Percentiles rank a stretch among this genome's conserved stretches.
These are phyloP conservation scores for Skeletonema tropicum DNA, from an alignment of 108 stramenopile genomes.

Conservation along the genomic window DNA sequence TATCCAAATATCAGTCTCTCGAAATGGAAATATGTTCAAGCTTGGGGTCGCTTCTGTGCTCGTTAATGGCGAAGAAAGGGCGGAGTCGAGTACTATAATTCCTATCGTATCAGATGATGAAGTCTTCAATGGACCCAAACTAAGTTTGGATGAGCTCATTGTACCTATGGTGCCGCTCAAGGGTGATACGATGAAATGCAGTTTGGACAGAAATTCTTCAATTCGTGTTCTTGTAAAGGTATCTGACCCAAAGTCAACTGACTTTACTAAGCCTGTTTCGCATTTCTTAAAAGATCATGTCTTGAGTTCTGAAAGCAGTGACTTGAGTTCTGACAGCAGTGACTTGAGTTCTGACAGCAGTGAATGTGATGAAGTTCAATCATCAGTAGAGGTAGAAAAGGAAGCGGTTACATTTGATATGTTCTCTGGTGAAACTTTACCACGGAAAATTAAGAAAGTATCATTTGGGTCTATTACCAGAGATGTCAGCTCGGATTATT, in stretches of 20 bases:
- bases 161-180: slow-evolving; percentile 34
- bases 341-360: background rate
- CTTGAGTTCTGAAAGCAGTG: background rate
- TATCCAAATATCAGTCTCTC: slow-evolving; percentile 27
- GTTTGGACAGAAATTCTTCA: slow-evolving; percentile 13
- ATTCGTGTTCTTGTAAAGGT: slow-evolving; percentile 27
- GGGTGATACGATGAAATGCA: slow-evolving; percentile 36
- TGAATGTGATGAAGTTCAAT: background rate
- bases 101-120: slow-evolving; percentile 9
- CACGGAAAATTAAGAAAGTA: background rate
- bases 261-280: background rate
- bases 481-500: background rate
- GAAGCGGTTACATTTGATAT: background rate
- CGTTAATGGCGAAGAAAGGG: slow-evolving; percentile 30
- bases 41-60: slow-evolving; percentile 24
- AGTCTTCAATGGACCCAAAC: background rate
- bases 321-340: background rate
- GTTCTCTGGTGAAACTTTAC: background rate
- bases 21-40: slow-evolving; percentile 14
- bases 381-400: background rate
- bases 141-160: background rate
- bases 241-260: background rate
- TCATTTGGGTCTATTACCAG: background rate
- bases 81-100: slow-evolving; percentile 1
- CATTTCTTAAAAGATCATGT: background rate